These are phyloP conservation scores for Tetradesmus obliquus DNA, from an alignment of 139 green algal species.

Conservation along the genomic window DNA sequence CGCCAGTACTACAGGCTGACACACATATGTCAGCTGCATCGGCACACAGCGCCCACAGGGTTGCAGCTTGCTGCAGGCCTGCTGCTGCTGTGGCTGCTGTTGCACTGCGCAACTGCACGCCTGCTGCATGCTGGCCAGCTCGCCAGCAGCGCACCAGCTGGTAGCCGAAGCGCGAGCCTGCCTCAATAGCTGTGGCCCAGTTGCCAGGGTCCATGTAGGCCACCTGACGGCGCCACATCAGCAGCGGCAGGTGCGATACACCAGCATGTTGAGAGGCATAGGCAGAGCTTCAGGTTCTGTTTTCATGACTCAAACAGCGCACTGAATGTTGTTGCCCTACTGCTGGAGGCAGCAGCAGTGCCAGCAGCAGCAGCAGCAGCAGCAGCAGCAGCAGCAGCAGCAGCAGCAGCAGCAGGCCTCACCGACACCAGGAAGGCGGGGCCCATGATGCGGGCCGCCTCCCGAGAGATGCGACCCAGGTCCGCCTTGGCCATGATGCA, in stretches of 20 bases:
- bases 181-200: conserved; percentile 75
- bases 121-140: neutral
- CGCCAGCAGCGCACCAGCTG: conserved; percentile 54
- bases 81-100: neutral
- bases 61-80: neutral
- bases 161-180: conserved; percentile 67
- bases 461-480: neutral
- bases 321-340: neutral
- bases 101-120: neutral
- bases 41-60: neutral
- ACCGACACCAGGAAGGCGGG: conserved; percentile 70
- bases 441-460: conserved; percentile 56
- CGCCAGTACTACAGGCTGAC: too few species aligned
- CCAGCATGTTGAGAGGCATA: neutral
- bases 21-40: neutral
- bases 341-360: neutral
- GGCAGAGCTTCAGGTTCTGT: neutral
- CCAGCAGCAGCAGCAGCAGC: neutral
- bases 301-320: neutral
- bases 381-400: neutral
- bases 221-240: conserved; percentile 45
- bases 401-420: neutral
- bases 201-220: conserved; percentile 75
- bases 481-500: neutral
- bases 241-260: neutral